Base-by-base conservation (phyloP, 371 early-diverging fungal genomes). In the Actinomortierella ambigua region DNA sequence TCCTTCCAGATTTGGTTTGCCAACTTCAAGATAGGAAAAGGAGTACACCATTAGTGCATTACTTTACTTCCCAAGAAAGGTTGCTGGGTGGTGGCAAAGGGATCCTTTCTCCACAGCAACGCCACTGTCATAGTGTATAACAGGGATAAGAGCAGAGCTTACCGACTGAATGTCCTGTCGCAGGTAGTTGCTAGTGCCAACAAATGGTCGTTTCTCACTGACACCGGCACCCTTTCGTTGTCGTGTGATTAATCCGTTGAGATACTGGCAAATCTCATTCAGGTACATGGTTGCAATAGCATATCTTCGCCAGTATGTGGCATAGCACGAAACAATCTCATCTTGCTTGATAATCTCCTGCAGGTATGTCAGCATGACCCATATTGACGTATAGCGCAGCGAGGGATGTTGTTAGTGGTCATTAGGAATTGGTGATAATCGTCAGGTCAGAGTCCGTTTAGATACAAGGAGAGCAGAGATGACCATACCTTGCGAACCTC, bases 1-100 rank as follows among this genome's bases (percentile, higher is more conserved):
- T 84, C 84, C 62, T 86, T 88, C 95, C 95, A 93, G 11, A 93
- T 77, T 9, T 80, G 73, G 51, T 87, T 81, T 13, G 93, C 93
- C 27, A 91, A 81, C 91, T 88, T 53, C 22, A 17, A 17, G 14
- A 58, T n/a, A n/a, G n/a, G n/a, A n/a, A n/a, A n/a, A n/a, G n/a
- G n/a, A n/a, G n/a, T n/a, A n/a, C n/a, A 3, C 34, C 34, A 34
- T 34, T 34, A 34, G 34, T 34, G 34, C 34, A 11, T 11, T 34
- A 11, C 11, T 34, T n/a, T n/a, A n/a, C n/a, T n/a, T n/a, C n/a
- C n/a, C n/a, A n/a, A n/a, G n/a, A n/a, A n/a, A n/a, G n/a, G n/a
- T n/a, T n/a, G n/a, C n/a, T n/a, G n/a, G n/a, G n/a, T n/a, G n/a
- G n/a, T n/a, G n/a, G n/a, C n/a, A n/a, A n/a, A n/a, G n/a, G n/a